Evolutionary conservation across 2,329 filamentous ascomycete genomes (phyloP), one percentile per base, ranked within the genome.

Genomic region (Beauveria medogensis): DNA sequence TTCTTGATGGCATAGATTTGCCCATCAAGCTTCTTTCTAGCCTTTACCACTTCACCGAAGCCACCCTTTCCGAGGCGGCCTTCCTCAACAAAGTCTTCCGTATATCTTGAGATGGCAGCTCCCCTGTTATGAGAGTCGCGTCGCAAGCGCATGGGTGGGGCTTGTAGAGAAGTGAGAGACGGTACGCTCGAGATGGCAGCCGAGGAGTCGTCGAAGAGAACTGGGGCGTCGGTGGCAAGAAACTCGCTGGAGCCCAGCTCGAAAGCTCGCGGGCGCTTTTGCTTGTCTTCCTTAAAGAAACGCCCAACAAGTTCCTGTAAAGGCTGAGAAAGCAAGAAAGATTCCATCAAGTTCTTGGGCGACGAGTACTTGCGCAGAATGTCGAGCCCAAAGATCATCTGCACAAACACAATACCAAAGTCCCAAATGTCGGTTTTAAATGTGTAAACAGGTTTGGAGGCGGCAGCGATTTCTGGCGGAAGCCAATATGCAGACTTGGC

Each of bases 1-100:
- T 97, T 97, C 73, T 99, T 99, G 71, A 99, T 90, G 20, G 94
- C 94, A 74, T 97, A 99, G 48, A 95, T 88, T 62, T 92, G 90
- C 0, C 91, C 91, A 71, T 97, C 94, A 4, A 97, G 84, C 75
- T 94, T 96, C 73, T 96, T 96, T 37, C 93, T 85, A 3, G 93
- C 93, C 72, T 96, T 95, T 60, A 97, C 91, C 24, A 99, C 94
- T 74, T 97, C 91, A 5, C 94, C 94, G 74, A 96, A 99, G 0
- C 93, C 94, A 48, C 94, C 94, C 71, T 93, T 95, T 3, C 94
- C 94, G 14, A 99, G 80, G 5, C 90, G 85, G 16, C 91, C 91
- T 69, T 94, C 87, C 74, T 97, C 92, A 20, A 92, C 87, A 74
- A 96, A 99, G 67, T 97, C 94, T 68, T 89, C 89, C 12, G 82